Percentiles rank a stretch among this genome's conserved stretches.
Conservation (phyloP, 129 eudicot species). For the Lactuca saligna region DNA sequence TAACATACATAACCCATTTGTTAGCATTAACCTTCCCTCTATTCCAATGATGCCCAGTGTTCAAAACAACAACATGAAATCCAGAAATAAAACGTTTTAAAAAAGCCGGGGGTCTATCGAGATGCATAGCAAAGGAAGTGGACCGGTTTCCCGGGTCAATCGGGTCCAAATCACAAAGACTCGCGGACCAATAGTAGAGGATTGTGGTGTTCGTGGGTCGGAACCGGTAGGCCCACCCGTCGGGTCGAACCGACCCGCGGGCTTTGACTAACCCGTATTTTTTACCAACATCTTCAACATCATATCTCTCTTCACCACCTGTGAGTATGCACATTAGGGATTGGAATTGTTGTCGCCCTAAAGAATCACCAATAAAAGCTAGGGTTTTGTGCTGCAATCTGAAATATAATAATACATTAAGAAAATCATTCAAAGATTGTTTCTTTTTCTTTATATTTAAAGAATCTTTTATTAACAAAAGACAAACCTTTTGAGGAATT, state of each 20-base stretch:
- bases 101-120: conserved; percentile 82
- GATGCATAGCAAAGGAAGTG: conserved; percentile 71
- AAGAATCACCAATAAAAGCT: conserved; percentile 88
- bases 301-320: conserved; percentile 67
- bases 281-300: conserved; percentile 69
- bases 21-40: conserved; percentile 80
- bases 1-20: conserved; percentile 79
- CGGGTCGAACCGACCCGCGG: conserved; percentile 64
- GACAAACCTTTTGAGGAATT: conserved; percentile 61
- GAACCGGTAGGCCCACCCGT: conserved; percentile 90
- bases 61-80: conserved; percentile 69
- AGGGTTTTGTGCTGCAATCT: conserved; percentile 88
- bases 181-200: conserved; percentile 92
- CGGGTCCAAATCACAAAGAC: conserved; percentile 71
- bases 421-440: no score
- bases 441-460: neutral
- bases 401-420: conserved; percentile 27
- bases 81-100: conserved; percentile 47
- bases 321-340: conserved; percentile 91
- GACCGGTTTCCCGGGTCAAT: conserved; percentile 38
- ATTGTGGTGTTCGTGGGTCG: conserved; percentile 73
- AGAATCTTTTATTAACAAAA: neutral
- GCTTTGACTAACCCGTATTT: conserved; percentile 74
- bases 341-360: conserved; percentile 91
- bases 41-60: conserved; percentile 98